phyloP scores from a whole-genome alignment of 305 asterid genomes.

The Fraxinus ornus region DNA sequence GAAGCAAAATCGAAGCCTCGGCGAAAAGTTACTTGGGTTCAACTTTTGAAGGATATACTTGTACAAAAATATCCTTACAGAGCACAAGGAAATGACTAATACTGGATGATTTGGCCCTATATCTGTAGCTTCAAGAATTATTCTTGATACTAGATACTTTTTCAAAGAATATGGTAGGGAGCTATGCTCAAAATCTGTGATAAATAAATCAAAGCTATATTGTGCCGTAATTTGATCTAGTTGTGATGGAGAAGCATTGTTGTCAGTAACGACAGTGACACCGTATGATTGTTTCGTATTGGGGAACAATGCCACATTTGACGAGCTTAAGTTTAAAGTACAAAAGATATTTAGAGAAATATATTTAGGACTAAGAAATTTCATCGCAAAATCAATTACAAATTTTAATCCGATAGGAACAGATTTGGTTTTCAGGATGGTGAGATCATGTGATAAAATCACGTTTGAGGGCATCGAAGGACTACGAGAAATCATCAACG shows the following conservation, averaged over 20 bases:
- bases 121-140: constrained; percentile 61
- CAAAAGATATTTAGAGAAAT: constrained; percentile 59
- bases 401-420: constrained; percentile 38
- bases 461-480: constrained; percentile 41
- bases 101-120: constrained; percentile 34
- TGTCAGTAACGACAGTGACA: constrained; percentile 27
- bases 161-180: constrained; percentile 47
- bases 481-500: constrained; percentile 2
- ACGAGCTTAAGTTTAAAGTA: constrained; percentile 53
- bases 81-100: constrained; percentile 25
- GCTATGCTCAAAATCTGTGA: constrained; percentile 11
- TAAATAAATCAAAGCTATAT: constrained; percentile 34
- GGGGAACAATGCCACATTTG: constrained; percentile 40
- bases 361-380: constrained; percentile 51
- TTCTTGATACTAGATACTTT: constrained; percentile 62
- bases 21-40: constrained; percentile 52
- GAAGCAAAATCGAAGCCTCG: constrained; percentile 30
- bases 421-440: constrained; percentile 51
- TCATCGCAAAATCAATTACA: constrained; percentile 34
- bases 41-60: constrained; percentile 65
- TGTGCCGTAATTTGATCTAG: constrained; percentile 42
- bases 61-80: constrained; percentile 46
- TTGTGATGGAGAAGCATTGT: not conserved
- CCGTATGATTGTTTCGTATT: constrained; percentile 55
- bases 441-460: constrained; percentile 48